Evolutionary conservation across 352 stramenopile genomes (phyloP).

Genomic region (Stramenopiles sp.): DNA sequence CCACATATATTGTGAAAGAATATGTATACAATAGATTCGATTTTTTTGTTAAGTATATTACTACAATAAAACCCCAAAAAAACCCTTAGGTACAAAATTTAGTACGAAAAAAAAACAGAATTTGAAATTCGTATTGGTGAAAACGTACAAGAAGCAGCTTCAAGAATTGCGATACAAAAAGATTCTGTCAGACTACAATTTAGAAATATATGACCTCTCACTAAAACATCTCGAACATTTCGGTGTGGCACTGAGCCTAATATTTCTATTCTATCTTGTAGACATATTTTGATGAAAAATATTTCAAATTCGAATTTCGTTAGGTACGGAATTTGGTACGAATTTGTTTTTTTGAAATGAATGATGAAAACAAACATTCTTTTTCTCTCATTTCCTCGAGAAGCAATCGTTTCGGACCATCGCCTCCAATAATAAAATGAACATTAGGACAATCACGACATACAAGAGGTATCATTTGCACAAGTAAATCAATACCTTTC

Average conservation of each 20-base stretch:
- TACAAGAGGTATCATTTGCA: constrained; percentile 51
- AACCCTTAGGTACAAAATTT: no score
- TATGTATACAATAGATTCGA: no score
- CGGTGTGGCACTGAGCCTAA: constrained; percentile 54
- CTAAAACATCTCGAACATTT: constrained; percentile 51
- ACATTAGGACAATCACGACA: constrained; percentile 39
- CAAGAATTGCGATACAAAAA: constrained; percentile 90
- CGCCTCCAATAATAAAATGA: constrained; percentile 72
- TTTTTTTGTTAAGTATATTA: no score
- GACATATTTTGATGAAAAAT: not conserved
- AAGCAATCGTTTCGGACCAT: constrained; percentile 58
- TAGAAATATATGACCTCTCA: constrained; percentile 69
- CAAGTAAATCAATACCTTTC: constrained; percentile 80
- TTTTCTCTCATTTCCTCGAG: constrained; percentile 85
- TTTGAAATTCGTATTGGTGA: no score
- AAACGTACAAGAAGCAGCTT: constrained; percentile 70
- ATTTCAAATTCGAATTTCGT: not conserved
- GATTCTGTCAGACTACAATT: constrained; percentile 93
- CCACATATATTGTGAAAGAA: no score
- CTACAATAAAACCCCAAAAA: no score
- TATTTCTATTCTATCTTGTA: constrained; percentile 48
- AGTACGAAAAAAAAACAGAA: no score
- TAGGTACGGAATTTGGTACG: no score
- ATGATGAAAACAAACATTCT: no score
- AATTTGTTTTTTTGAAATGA: no score